These are phyloP conservation scores for Yamadazyma membranifaciens DNA, from an alignment of 1,139 yeast genomes.

Conservation along the genomic window DNA sequence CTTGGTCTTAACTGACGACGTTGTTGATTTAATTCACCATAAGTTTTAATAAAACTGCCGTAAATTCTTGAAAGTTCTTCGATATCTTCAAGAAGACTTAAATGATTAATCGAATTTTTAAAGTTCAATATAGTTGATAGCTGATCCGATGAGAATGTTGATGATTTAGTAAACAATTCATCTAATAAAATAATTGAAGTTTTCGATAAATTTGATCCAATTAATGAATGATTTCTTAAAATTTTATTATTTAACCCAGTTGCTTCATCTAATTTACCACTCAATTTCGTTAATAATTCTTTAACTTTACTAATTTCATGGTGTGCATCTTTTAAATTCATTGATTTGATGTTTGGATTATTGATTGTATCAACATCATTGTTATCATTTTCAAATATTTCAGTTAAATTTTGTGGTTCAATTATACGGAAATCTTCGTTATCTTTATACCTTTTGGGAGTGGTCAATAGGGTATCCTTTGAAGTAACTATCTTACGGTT, in stretches of 20 bases:
- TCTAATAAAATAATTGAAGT: conserved; percentile 4
- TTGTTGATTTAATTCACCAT: not conserved
- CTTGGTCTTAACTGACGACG: conserved; percentile 1
- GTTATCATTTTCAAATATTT: no score
- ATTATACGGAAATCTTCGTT: no score
- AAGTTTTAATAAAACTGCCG: not conserved
- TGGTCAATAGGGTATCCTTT: no score
- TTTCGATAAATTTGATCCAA: not conserved
- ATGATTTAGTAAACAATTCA: conserved; percentile 1
- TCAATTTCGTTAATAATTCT: not conserved
- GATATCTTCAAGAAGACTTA: not conserved
- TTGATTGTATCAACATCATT: no score
- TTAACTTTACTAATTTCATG: not conserved
- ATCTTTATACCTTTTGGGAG: no score
- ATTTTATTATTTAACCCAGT: not conserved
- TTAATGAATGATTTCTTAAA: not conserved
- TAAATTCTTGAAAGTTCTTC: not conserved
- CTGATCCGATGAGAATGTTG: conserved; percentile 1
- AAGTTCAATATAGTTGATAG: not conserved
- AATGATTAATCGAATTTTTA: conserved; percentile 3
- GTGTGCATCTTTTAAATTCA: no score
- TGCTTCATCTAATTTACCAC: not conserved
- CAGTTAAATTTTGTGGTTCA: no score
- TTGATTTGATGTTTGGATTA: no score
- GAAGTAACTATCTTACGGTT: no score